Conservation (phyloP, 1,284 basidiomycete species). For the Boletellus dicymbophilus region DNA sequence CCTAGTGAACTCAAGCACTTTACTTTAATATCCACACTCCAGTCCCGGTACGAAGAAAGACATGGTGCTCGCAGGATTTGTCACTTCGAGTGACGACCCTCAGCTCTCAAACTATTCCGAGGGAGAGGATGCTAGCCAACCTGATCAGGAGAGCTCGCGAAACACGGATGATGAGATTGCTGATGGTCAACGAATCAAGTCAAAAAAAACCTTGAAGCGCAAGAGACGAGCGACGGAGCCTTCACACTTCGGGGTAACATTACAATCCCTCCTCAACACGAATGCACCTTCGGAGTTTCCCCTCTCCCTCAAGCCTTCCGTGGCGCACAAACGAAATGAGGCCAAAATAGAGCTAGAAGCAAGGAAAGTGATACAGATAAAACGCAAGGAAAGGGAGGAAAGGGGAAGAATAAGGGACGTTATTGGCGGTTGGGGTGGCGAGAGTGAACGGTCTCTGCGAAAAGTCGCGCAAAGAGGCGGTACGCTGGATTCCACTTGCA, state of each 20-base stretch:
- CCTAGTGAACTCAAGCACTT: too few species aligned
- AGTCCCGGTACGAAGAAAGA: constrained; percentile 40
- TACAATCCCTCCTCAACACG: constrained; percentile 69
- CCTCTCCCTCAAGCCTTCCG: constrained; percentile 74
- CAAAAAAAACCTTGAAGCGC: constrained; percentile 75
- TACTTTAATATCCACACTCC: too few species aligned
- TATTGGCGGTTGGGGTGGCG: constrained; percentile 83
- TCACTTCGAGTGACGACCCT: constrained; percentile 20
- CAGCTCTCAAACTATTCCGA: constrained; percentile 21
- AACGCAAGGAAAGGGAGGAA: constrained; percentile 78
- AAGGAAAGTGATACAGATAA: constrained; percentile 64
- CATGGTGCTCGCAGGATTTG: constrained; percentile 38
- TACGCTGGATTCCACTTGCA: constrained; percentile 35
- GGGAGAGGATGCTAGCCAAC: constrained; percentile 33
- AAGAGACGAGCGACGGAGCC: constrained; percentile 77
- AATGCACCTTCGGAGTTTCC: constrained; percentile 65
- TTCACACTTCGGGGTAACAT: constrained; percentile 70
- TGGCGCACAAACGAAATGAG: constrained; percentile 65
- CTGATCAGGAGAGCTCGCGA: constrained; percentile 30
- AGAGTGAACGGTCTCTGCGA: constrained; percentile 71
- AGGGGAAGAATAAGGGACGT: constrained; percentile 70
- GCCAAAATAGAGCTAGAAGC: constrained; percentile 73
- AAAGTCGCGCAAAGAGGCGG: constrained; percentile 85
- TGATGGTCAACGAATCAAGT: constrained; percentile 55
- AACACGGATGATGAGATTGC: constrained; percentile 69